phyloP scores from a whole-genome alignment of 75 land plant species.

The Cryptomeria japonica region DNA sequence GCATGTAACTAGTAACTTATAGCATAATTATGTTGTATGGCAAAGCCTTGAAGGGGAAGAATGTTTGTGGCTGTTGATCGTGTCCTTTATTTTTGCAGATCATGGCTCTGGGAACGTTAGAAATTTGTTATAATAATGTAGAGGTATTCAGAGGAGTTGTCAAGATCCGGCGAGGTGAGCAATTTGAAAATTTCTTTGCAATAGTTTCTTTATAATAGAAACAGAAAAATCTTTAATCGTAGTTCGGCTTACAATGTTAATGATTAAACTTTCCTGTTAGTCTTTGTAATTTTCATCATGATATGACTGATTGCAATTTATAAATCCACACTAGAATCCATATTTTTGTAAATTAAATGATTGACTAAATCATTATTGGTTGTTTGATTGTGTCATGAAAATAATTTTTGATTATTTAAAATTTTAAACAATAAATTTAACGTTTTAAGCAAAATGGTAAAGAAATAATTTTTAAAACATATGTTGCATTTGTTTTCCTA shows the following conservation, averaged over 20 bases:
- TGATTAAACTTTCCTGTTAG: not conserved
- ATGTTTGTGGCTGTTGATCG: not conserved
- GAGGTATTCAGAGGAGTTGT: slow-evolving; percentile 96
- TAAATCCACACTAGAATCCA: not conserved
- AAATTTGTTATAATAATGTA: slow-evolving; percentile 90
- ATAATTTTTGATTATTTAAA: too few relatives aligned
- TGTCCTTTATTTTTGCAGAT: slow-evolving; percentile 47
- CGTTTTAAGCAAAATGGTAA: too few relatives aligned
- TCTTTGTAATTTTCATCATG: not conserved
- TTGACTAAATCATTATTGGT: not conserved
- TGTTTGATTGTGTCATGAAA: not conserved
- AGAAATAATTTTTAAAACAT: not conserved
- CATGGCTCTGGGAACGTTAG: slow-evolving; percentile 91
- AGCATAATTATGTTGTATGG: not conserved
- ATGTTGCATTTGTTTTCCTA: not conserved
- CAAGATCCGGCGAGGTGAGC: slow-evolving; percentile 94
- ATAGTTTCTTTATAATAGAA: not conserved
- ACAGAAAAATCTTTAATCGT: not conserved
- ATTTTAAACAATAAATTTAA: too few relatives aligned
- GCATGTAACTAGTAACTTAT: not conserved
- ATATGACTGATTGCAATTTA: not conserved
- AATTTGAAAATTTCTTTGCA: not conserved
- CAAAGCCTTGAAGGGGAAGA: not conserved
- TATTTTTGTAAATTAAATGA: not conserved
- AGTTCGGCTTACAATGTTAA: slow-evolving; percentile 7